Evolutionary conservation across 1,139 yeast species (phyloP).

Genomic region (Candida mesenterica): DNA sequence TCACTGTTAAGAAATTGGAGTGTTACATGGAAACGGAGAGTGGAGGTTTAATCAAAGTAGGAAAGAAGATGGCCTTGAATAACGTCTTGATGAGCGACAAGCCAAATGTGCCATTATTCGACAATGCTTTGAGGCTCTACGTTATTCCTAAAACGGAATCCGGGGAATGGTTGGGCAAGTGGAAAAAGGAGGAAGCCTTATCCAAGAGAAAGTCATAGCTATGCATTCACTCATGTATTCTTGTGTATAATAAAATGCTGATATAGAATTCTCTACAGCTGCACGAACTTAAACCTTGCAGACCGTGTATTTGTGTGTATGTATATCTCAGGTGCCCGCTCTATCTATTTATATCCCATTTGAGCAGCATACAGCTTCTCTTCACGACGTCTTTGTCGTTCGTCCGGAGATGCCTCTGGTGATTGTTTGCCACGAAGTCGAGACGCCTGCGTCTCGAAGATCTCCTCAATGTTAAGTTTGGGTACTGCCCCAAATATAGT

Average conservation of each 20-base stretch:
- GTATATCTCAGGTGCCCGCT: too few species aligned
- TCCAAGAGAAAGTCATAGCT: conserved; percentile 24
- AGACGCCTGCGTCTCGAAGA: conserved; percentile 54
- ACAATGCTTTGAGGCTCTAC: conserved; percentile 68
- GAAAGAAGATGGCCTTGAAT: conserved; percentile 69
- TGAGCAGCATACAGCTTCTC: conserved; percentile 47
- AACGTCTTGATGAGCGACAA: conserved; percentile 59
- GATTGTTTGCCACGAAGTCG: conserved; percentile 57
- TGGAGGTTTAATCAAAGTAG: conserved; percentile 86
- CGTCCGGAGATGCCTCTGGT: conserved; percentile 36
- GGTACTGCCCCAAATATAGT: conserved; percentile 77
- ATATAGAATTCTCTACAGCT: too few species aligned
- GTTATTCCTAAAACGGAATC: conserved; percentile 76
- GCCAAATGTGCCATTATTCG: conserved; percentile 77
- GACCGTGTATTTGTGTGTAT: too few species aligned
- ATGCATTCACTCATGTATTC: conserved; percentile 21
- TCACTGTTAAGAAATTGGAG: conserved; percentile 58
- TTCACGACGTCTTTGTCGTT: conserved; percentile 36
- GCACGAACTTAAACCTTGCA: too few species aligned
- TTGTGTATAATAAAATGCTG: too few species aligned
- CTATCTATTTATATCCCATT: conserved; percentile 51
- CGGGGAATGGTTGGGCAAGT: conserved; percentile 59
- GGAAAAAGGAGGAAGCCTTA: conserved; percentile 68
- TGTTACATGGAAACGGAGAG: conserved; percentile 77
- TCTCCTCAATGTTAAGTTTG: conserved; percentile 63